These are phyloP conservation scores for Pneumocystis canis DNA, from an alignment of 1,139 yeast genomes.

Conservation along the genomic window DNA sequence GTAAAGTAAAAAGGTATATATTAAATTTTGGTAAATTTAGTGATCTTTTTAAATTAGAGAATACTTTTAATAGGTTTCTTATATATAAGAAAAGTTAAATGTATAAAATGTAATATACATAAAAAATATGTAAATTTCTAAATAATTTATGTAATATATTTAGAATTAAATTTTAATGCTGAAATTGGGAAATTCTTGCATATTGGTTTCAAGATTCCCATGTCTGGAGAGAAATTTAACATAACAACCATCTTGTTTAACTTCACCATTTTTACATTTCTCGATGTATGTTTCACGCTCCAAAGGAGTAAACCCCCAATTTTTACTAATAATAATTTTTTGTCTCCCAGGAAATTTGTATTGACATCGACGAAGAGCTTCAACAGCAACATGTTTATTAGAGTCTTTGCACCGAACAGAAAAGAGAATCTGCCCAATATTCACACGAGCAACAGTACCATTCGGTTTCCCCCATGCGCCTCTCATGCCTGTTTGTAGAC, in stretches of 20 bases:
- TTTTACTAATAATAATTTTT: constrained; percentile 96
- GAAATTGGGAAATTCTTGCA: constrained; percentile 66
- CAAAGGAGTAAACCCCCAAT: constrained; percentile 99
- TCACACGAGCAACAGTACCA: constrained; percentile 98
- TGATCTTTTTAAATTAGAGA: neutral
- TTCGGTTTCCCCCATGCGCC: constrained; percentile 99
- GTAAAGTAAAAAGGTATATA: too few relatives aligned
- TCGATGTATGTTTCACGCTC: constrained; percentile 93
- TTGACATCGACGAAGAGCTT: constrained; percentile 99
- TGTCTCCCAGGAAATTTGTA: constrained; percentile 99
- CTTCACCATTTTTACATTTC: constrained; percentile 93
- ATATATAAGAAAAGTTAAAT: neutral
- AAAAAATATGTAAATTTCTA: neutral
- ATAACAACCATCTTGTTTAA: constrained; percentile 98
- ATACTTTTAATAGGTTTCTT: neutral
- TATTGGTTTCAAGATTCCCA: constrained; percentile 89
- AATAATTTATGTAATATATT: neutral
- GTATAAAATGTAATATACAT: neutral
- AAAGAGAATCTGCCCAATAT: constrained; percentile 95
- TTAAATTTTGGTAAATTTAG: too few relatives aligned
- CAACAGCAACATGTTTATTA: constrained; percentile 93
- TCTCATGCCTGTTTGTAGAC: constrained; percentile 99
- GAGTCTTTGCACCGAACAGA: constrained; percentile 97
- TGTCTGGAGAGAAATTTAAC: constrained; percentile 94
- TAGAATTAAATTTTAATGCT: neutral